Conservation (phyloP, 352 stramenopile genomes). For the Phytophthora citrophthora region DNA sequence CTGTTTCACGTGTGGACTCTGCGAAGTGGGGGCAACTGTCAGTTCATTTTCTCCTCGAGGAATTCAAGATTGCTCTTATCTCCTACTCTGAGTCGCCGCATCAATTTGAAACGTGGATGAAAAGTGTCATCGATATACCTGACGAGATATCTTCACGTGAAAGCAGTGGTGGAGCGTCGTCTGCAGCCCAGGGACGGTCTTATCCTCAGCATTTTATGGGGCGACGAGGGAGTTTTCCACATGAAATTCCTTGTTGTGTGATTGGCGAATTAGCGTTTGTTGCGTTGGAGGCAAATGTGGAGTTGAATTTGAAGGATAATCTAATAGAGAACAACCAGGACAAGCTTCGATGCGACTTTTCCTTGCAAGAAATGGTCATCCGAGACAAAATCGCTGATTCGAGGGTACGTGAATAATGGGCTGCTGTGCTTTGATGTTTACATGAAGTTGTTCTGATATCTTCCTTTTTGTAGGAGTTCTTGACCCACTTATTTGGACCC, state of each 20-base stretch:
- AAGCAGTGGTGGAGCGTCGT: conserved; percentile 37
- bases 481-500: conserved; percentile 46
- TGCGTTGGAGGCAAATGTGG: conserved; percentile 29
- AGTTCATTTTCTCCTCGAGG: conserved; percentile 43
- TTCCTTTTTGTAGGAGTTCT: conserved; percentile 38
- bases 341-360: conserved; percentile 52
- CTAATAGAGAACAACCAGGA: conserved; percentile 3
- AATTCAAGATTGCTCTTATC: conserved; percentile 57
- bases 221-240: conserved; percentile 35
- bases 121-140: conserved; percentile 40
- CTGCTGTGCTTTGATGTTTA: conserved; percentile 1
- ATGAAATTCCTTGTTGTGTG: conserved; percentile 40
- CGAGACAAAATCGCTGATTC: conserved; percentile 57
- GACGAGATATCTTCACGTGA: conserved; percentile 47
- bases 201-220: conserved; percentile 42
- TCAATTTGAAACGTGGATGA: conserved; percentile 65
- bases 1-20: conserved; percentile 2
- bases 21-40: conserved; percentile 23
- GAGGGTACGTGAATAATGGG: conserved; percentile 33
- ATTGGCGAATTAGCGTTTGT: conserved; percentile 47
- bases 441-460: conserved; percentile 7
- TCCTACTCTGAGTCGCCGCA: conserved; percentile 52
- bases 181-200: conserved; percentile 21
- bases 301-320: conserved; percentile 16
- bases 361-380: conserved; percentile 45